Evolutionary conservation across 169 alveolate genomes (phyloP).

Genomic region (Eimeria praecox): DNA sequence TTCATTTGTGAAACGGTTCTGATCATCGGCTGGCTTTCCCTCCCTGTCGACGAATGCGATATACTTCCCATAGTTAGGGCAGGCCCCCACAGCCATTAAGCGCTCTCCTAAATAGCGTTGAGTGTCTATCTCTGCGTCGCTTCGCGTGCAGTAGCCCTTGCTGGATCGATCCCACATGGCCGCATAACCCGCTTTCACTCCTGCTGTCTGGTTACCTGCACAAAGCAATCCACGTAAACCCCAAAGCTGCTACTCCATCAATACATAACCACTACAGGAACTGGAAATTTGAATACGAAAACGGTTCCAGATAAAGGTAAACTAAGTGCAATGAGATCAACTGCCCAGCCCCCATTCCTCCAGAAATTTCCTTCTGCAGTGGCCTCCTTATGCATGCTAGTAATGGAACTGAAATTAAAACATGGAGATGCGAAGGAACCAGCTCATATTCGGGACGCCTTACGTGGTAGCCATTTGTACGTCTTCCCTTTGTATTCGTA

Average conservation of each 20-base stretch:
- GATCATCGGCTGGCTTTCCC: conserved; percentile 22
- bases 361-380: not conserved
- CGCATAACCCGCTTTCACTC: conserved; percentile 79
- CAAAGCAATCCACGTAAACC: not conserved
- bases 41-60: conserved; percentile 78
- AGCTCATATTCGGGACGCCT: not conserved
- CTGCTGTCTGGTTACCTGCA: conserved; percentile 72
- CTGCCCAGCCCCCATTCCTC: not conserved
- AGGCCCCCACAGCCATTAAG: conserved; percentile 81
- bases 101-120: conserved; percentile 64
- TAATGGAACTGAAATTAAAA: not conserved
- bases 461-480: conserved; percentile 72
- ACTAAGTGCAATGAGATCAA: not conserved
- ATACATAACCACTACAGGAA: not conserved
- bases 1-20: conserved; percentile 78
- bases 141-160: conserved; percentile 56
- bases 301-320: not conserved
- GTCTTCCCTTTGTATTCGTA: conserved; percentile 24
- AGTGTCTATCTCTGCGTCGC: conserved; percentile 68
- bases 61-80: conserved; percentile 83
- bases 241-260: not conserved
- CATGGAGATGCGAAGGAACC: not conserved
- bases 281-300: not conserved
- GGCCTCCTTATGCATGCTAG: not conserved
- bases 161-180: conserved; percentile 76